Base-by-base conservation (phyloP, 176 grass and related monocot genomes). In the Eragrostis nindensis region DNA sequence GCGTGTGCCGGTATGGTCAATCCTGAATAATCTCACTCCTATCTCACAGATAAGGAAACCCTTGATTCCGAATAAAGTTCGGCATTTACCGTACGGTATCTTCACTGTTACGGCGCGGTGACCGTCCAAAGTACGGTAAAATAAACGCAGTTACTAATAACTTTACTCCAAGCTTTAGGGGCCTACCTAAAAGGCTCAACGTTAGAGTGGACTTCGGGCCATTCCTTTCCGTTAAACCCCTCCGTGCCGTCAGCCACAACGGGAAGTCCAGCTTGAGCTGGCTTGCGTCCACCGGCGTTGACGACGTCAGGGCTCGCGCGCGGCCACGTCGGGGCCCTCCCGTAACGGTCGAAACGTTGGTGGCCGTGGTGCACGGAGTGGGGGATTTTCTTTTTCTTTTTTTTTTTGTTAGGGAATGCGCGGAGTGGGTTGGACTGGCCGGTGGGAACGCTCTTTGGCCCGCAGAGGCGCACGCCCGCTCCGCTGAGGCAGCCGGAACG, bases 341-440 rank as follows among this genome's bases (percentile, higher is more conserved):
- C 40, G 66, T 87, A 91, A 91, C 81, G 72, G 85, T 77, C 76
- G 81, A 74, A 71, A 56, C 70, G 50, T 38, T 68, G 54, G 75
- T 74, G 47, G 86, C 0, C 26, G 16, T 43, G 66, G 45, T 82
- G 57, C 56, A n/a, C 59, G 45, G 50, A 19, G 71, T 68, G 82
- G 15, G 6, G 32, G 32, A 2, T 36, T 36, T 36, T 36, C 32
- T 4, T 36, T 4, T 4, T 4, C 32, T 36, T 36, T 36, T 36
- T 36, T 36, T 36, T 36, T 36, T 36, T 36, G 32, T 36, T 1
- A 36, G 4, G 32, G 32, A 36, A 22, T 56, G 53, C 56, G 30
- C 48, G 59, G 53, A 26, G 75, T 66, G 84, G 21, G 10, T 62
- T 55, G 25, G 68, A 60, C 39, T 8, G 24, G 79, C 76, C 11